These are phyloP conservation scores for Paracoccidioides lutzii DNA, from an alignment of 2,329 filamentous ascomycete genomes.

Conservation along the genomic window DNA sequence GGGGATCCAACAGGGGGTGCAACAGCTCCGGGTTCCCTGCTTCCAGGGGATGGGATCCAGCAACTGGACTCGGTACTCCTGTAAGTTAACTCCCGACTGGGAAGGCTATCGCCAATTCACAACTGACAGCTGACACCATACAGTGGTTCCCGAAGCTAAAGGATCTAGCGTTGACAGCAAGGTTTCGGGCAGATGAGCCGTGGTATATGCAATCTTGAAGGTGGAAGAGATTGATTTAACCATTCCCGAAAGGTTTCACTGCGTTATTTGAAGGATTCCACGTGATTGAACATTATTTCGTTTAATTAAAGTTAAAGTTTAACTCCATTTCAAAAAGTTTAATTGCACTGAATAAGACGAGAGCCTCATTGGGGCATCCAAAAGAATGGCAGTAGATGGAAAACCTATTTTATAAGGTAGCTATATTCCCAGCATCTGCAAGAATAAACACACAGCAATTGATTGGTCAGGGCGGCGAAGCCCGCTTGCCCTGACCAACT, in stretches of 20 bases:
- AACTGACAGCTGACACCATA: not conserved
- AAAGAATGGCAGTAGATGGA: too few species aligned
- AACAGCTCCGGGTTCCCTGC: constrained; percentile 36
- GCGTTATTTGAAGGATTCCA: not conserved
- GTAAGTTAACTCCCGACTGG: not conserved
- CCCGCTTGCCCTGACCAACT: not conserved
- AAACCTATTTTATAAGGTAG: not conserved
- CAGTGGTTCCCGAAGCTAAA: constrained; percentile 1
- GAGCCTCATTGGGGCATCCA: too few species aligned
- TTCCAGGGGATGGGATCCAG: constrained; percentile 38
- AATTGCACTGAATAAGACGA: not conserved
- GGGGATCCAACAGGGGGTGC: constrained; percentile 37
- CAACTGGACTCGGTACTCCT: constrained; percentile 32
- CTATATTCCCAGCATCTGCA: constrained; percentile 1
- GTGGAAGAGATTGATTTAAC: not conserved
- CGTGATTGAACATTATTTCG: not conserved
- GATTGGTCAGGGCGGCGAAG: not conserved
- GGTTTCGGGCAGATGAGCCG: not conserved
- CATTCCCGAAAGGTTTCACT: not conserved
- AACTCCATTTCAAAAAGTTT: not conserved
- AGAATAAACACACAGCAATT: not conserved
- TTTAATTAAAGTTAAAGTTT: not conserved
- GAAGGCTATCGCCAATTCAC: not conserved
- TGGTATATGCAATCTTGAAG: not conserved
- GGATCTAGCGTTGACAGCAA: not conserved